phyloP scores from a whole-genome alignment of 805 yeast species.

The Nakazawaea holstii region DNA sequence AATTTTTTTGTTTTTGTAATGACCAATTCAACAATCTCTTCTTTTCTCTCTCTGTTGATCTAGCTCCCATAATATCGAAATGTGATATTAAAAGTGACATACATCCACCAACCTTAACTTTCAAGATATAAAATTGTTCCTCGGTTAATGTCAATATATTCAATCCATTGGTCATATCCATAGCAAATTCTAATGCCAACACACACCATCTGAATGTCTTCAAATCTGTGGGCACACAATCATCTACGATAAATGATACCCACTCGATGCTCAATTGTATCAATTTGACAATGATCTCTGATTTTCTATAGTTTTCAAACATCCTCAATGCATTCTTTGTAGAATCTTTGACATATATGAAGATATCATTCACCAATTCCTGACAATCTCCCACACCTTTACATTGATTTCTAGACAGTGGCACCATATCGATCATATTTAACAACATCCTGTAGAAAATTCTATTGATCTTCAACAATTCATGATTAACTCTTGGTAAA shows the following conservation, averaged over 20 bases:
- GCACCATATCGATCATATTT: constrained; percentile 57
- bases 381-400: constrained; percentile 58
- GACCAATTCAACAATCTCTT: constrained; percentile 50
- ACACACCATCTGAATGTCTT: constrained; percentile 96
- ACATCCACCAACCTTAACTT: constrained; percentile 86
- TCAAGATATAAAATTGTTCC: constrained; percentile 65
- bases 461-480: constrained; percentile 59
- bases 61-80: constrained; percentile 97
- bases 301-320: constrained; percentile 60
- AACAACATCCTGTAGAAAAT: constrained; percentile 64
- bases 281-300: constrained; percentile 64
- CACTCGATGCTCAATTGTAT: constrained; percentile 79
- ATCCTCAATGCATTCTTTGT: constrained; percentile 66
- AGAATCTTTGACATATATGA: constrained; percentile 74
- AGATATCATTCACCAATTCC: constrained; percentile 70
- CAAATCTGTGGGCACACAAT: constrained; percentile 87
- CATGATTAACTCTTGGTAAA: constrained; percentile 64
- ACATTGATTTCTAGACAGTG: constrained; percentile 47
- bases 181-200: constrained; percentile 89
- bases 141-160: constrained; percentile 78
- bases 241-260: constrained; percentile 91
- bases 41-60: constrained; percentile 69
- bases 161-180: constrained; percentile 89
- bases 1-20: constrained; percentile 47
- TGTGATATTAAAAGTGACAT: constrained; percentile 91